phyloP scores from a whole-genome alignment of 495 filamentous ascomycete species.

The Hyaloscypha bicolor region DNA sequence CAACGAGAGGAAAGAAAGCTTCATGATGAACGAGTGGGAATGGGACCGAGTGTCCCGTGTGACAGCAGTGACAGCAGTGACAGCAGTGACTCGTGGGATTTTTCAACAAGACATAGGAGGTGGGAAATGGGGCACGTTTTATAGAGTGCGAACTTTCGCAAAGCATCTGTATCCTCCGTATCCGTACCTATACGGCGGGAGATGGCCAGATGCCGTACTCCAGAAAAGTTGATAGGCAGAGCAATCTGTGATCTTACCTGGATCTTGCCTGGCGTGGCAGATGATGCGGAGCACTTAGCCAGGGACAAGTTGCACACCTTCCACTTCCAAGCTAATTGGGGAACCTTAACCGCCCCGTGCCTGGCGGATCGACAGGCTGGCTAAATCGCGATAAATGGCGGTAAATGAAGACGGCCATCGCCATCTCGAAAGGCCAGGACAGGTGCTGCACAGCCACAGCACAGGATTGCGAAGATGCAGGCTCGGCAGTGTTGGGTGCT shows the following conservation, averaged over 20 bases:
- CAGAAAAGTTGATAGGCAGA: neutral
- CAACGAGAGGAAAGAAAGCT: slow-evolving; percentile 1
- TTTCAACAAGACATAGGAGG: neutral
- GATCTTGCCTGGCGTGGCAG: neutral
- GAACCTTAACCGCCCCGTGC: neutral
- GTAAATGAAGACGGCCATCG: neutral
- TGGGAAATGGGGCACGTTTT: neutral
- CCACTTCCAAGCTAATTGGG: neutral
- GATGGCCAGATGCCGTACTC: neutral
- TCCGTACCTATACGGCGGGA: neutral
- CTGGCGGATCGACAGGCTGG: neutral
- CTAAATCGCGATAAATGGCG: neutral
- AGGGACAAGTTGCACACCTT: neutral
- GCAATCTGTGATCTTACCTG: neutral
- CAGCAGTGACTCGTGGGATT: neutral
- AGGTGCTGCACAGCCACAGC: neutral
- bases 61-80: neutral
- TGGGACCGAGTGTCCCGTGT: neutral
- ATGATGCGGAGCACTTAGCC: neutral
- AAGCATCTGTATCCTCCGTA: neutral
- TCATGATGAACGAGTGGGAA: slow-evolving; percentile 3
- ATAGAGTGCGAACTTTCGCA: neutral
- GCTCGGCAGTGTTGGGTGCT: neutral
- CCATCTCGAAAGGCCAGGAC: neutral
- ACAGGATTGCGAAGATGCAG: neutral